Percentiles rank a stretch among this genome's conserved stretches.
Conservation (phyloP, 805 yeast species). For the Cephaloascus fragrans region DNA sequence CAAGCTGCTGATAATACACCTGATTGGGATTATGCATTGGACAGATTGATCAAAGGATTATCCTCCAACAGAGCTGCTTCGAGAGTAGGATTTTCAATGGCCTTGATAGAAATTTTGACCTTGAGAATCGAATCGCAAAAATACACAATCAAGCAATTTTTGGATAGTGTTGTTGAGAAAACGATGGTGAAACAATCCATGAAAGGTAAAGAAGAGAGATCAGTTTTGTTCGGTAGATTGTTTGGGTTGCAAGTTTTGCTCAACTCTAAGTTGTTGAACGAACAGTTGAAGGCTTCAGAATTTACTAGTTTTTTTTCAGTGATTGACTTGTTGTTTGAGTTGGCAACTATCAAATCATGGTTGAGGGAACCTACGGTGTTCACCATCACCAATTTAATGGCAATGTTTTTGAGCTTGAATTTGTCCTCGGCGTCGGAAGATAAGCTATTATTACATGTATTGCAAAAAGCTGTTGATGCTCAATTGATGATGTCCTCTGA, state of each 20-base stretch:
- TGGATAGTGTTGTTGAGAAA: slow-evolving; percentile 25
- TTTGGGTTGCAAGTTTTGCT: slow-evolving; percentile 76
- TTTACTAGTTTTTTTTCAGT: too few species aligned
- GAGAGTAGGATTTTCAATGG: slow-evolving; percentile 80
- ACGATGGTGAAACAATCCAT: slow-evolving; percentile 24
- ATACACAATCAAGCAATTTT: slow-evolving; percentile 21
- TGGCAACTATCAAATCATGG: slow-evolving; percentile 70
- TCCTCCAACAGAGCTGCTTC: slow-evolving; percentile 78
- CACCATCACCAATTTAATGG: slow-evolving; percentile 49
- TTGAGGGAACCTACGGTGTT: slow-evolving; percentile 72
- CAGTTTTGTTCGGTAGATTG: slow-evolving; percentile 69
- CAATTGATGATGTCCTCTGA: slow-evolving; percentile 64
- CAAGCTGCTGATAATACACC: slow-evolving; percentile 24
- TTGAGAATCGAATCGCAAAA: slow-evolving; percentile 17
- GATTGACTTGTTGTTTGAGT: slow-evolving; percentile 38
- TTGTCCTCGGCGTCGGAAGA: slow-evolving; percentile 9
- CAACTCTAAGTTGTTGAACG: slow-evolving; percentile 37
- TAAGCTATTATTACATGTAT: slow-evolving; percentile 13
- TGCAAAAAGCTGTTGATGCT: slow-evolving; percentile 36
- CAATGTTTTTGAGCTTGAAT: slow-evolving; percentile 4
- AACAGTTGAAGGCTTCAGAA: slow-evolving; percentile 19
- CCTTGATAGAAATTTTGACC: slow-evolving; percentile 59
- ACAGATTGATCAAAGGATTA: slow-evolving; percentile 72
- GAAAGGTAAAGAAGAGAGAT: slow-evolving; percentile 80
- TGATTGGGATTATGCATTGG: slow-evolving; percentile 79